phyloP scores from a whole-genome alignment of 805 yeast genomes.

The Metschnikowia hibisci region DNA sequence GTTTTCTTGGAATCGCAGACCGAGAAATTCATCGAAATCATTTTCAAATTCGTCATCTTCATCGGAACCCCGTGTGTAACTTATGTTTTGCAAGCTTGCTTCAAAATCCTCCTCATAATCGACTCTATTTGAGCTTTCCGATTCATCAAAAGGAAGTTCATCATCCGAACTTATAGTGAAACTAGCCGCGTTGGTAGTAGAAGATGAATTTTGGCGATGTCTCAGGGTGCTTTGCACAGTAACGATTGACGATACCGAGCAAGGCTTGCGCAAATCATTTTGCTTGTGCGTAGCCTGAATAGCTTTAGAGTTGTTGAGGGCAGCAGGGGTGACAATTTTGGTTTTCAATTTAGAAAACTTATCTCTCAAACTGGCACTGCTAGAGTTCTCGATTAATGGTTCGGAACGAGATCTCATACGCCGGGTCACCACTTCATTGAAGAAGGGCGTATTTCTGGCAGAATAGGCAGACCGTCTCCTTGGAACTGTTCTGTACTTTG shows the following conservation, averaged over 20 bases:
- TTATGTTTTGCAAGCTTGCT: conserved; percentile 26
- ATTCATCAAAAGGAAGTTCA: neutral
- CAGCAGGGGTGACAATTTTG: conserved; percentile 2
- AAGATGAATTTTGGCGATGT: neutral
- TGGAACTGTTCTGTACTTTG: conserved; percentile 78
- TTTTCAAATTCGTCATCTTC: conserved; percentile 23
- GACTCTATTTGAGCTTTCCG: conserved; percentile 6
- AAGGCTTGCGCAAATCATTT: conserved; percentile 1
- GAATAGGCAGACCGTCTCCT: conserved; percentile 55
- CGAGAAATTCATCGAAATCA: conserved; percentile 3
- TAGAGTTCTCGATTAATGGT: conserved; percentile 8
- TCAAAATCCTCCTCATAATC: conserved; percentile 24
- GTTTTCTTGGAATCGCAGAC: neutral
- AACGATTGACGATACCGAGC: neutral
- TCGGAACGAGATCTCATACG: conserved; percentile 14
- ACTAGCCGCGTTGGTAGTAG: neutral
- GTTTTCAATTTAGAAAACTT: conserved; percentile 10
- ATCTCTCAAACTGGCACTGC: conserved; percentile 6
- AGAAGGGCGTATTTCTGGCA: conserved; percentile 7
- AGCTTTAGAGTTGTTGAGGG: neutral
- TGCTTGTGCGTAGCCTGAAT: neutral
- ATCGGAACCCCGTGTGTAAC: conserved; percentile 29
- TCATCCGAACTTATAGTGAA: conserved; percentile 1
- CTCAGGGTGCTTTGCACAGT: neutral
- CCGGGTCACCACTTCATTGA: conserved; percentile 8